phyloP scores from a whole-genome alignment of 768 basidiomycete species.

The Auricularia auricula-judae region DNA sequence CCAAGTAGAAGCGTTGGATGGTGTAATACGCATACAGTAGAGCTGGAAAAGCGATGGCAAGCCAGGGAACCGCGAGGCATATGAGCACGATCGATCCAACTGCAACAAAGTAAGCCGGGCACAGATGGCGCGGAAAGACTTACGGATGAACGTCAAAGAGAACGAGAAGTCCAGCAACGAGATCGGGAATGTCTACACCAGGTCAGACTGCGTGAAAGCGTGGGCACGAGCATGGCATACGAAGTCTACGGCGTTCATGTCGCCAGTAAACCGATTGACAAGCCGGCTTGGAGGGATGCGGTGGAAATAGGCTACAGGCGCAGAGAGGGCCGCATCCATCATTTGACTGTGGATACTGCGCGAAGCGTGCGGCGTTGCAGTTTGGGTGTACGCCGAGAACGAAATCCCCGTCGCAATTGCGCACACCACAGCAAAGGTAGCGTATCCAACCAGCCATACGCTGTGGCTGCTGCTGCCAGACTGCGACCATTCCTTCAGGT shows the following conservation, averaged over 20 bases:
- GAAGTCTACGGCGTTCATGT: neutral
- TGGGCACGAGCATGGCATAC: neutral
- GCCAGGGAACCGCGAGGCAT: constrained; percentile 5
- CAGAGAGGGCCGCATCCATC: neutral
- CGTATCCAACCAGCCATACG: neutral
- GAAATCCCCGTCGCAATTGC: neutral
- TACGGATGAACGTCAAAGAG: neutral
- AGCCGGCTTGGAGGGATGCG: neutral
- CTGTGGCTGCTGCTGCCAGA: neutral
- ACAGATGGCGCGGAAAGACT: neutral
- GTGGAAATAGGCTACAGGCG: neutral
- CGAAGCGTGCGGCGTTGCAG: neutral
- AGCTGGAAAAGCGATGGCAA: constrained; percentile 1
- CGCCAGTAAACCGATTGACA: neutral
- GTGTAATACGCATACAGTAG: constrained; percentile 3
- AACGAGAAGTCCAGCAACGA: neutral
- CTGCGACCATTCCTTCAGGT: neutral
- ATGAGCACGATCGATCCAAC: constrained; percentile 4
- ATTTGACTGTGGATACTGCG: neutral
- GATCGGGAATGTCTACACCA: neutral
- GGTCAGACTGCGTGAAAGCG: neutral
- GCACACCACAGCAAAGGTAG: neutral
- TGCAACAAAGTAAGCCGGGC: neutral
- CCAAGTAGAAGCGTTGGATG: constrained; percentile 5
- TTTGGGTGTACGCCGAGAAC: neutral